Evolutionary conservation across 208 protist genomes (phyloP).

Genomic region (Perkinsela sp.): DNA sequence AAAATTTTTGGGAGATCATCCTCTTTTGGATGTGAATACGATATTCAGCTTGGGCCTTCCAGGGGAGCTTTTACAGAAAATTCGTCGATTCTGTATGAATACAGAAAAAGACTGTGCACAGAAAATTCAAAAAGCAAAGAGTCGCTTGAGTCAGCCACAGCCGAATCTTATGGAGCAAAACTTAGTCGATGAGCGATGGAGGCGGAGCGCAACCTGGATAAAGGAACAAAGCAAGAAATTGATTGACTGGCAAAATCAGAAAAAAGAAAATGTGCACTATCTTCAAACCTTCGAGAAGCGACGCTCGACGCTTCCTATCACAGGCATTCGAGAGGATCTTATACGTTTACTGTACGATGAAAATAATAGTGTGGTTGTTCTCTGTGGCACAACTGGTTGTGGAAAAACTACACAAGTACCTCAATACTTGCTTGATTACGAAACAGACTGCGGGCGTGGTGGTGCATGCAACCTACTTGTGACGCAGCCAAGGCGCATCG

Average conservation of each 20-base stretch:
- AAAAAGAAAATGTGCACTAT: not conserved
- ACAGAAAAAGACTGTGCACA: not conserved
- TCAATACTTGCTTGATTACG: constrained; percentile 70
- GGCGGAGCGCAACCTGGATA: not conserved
- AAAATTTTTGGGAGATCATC: not conserved
- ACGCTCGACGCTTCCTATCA: not conserved
- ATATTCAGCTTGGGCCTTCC: not conserved
- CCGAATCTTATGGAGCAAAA: not conserved
- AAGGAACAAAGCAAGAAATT: not conserved
- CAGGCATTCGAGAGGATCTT: not conserved
- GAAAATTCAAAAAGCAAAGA: not conserved
- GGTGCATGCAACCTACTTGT: constrained; percentile 46
- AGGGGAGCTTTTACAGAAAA: not conserved
- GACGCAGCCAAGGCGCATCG: constrained; percentile 90
- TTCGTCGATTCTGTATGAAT: not conserved
- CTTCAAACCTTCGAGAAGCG: not conserved
- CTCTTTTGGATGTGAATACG: not conserved
- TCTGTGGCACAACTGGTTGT: constrained; percentile 80
- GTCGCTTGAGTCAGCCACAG: not conserved
- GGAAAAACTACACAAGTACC: constrained; percentile 87
- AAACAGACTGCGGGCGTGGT: constrained; percentile 18
- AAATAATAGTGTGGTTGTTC: constrained; percentile 43
- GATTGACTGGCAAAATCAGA: not conserved
- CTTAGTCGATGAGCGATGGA: not conserved
- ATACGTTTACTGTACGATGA: constrained; percentile 3